Evolutionary conservation across 352 stramenopile species (phyloP).

Genomic region (Pythium scleroteichum): DNA sequence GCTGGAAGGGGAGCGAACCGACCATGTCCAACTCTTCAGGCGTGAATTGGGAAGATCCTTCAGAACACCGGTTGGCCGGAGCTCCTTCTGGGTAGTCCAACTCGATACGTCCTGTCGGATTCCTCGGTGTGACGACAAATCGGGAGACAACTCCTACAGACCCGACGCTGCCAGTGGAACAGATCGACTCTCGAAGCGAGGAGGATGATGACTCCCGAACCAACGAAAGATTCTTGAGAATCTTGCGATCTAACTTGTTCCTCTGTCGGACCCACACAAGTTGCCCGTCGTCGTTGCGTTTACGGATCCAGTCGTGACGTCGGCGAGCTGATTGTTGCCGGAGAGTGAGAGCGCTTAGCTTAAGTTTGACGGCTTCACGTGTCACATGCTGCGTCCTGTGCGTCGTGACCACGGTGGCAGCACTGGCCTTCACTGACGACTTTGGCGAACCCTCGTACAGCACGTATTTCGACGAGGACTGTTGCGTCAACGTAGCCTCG

Average conservation of each 20-base stretch:
- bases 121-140: constrained; percentile 74
- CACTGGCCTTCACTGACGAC: constrained; percentile 41
- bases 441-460: constrained; percentile 71
- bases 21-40: constrained; percentile 77
- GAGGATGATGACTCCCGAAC: constrained; percentile 51
- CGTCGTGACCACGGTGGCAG: constrained; percentile 28
- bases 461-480: constrained; percentile 64
- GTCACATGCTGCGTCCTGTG: constrained; percentile 42
- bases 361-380: constrained; percentile 70
- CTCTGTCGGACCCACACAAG: constrained; percentile 87
- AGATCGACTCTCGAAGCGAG: constrained; percentile 69
- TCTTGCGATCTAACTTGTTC: constrained; percentile 69
- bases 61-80: constrained; percentile 51
- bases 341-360: constrained; percentile 77
- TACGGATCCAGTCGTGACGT: constrained; percentile 81
- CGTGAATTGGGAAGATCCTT: constrained; percentile 59
- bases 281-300: constrained; percentile 72
- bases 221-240: constrained; percentile 51
- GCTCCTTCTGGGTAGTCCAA: constrained; percentile 70
- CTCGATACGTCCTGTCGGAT: constrained; percentile 71
- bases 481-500: constrained; percentile 36
- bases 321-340: constrained; percentile 82
- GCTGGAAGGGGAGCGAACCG: constrained; percentile 71
- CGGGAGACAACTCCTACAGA: constrained; percentile 77
- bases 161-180: constrained; percentile 55